Evolutionary conservation across 2,329 filamentous ascomycete species (phyloP), one percentile per base, ranked within the genome.

Genomic region (Drechslera avenae): DNA sequence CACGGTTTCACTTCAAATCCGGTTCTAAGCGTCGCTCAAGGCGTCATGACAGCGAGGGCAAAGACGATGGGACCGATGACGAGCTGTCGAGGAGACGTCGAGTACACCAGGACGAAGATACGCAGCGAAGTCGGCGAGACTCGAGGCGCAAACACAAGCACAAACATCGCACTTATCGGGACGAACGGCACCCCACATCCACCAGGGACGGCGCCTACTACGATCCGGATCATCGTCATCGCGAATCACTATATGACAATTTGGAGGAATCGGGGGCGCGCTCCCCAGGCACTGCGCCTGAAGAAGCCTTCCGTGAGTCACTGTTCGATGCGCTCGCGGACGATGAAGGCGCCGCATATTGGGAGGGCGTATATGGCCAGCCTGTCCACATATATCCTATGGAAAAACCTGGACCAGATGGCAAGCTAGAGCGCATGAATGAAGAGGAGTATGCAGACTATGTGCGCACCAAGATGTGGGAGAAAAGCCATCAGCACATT

Each of bases 301-400:
- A 91, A 33, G 79, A 82, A 0, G 91, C 93, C 1, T 99, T 99
- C 72, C 87, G 90, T 23, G 90, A 96, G 73, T 96, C 91, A 0
- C 86, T 99, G 4, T 97, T 97, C 76, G 94, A 99, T 73, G 94
- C 94, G 26, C 87, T 99, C 74, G 93, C 91, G 31, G 94, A 99
- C 73, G 93, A 97, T 69, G 94, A 99, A 75, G 94, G 93, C 39
- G 94, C 94, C 2, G 84, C 86, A 6, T 99, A 94, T 77, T 99
- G 94, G 94, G 88, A 97, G 72, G 85, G 85, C 13, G 90, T 99
- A n/a, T 99, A 97, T 74, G 92, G 91, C 1, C 93, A 97, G 71
- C 93, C 94, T 0, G 88, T 97, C 41, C 91, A 97, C 73, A 83
- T 85, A 5, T 97, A 95, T 69, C 71, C 83, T 0, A 79, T 82